Evolutionary conservation across 495 filamentous ascomycete genomes (phyloP).

Genomic region (Podospora anserina): DNA sequence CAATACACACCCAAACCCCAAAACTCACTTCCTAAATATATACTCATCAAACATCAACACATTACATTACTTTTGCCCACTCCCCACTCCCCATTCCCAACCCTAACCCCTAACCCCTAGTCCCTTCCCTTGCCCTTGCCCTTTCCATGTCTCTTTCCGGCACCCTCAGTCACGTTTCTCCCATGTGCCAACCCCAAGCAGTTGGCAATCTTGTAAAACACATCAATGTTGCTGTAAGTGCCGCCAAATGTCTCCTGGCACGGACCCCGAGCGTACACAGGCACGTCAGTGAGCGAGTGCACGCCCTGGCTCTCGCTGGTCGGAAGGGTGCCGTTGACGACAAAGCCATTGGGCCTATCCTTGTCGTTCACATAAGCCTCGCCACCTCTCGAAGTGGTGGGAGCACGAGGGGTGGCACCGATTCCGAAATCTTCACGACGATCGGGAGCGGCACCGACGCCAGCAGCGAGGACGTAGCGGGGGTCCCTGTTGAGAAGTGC

Average conservation of each 20-base stretch:
- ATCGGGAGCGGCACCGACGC: constrained; percentile 62
- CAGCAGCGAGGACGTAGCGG: constrained; percentile 67
- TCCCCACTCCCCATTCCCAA: background rate
- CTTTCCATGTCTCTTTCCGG: constrained; percentile 3
- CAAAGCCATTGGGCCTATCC: constrained; percentile 60
- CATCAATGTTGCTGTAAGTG: constrained; percentile 63
- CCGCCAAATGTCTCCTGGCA: constrained; percentile 70
- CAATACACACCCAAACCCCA: background rate
- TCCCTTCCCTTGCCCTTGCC: background rate
- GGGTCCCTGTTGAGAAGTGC: constrained; percentile 61
- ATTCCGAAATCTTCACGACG: constrained; percentile 64
- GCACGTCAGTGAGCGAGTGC: constrained; percentile 71
- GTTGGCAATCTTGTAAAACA: constrained; percentile 69
- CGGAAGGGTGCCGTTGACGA: constrained; percentile 67
- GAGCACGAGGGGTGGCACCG: constrained; percentile 53
- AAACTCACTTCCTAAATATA: background rate
- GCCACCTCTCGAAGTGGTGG: constrained; percentile 47
- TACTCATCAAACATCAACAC: background rate
- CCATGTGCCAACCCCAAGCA: constrained; percentile 58
- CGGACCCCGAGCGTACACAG: constrained; percentile 68
- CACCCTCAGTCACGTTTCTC: constrained; percentile 25
- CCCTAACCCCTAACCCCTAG: background rate
- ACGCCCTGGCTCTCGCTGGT: constrained; percentile 57
- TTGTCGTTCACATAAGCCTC: constrained; percentile 58
- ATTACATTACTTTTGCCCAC: background rate